These are phyloP conservation scores for Glarea lozoyensis DNA, from an alignment of 495 filamentous ascomycete species.

Conservation along the genomic window DNA sequence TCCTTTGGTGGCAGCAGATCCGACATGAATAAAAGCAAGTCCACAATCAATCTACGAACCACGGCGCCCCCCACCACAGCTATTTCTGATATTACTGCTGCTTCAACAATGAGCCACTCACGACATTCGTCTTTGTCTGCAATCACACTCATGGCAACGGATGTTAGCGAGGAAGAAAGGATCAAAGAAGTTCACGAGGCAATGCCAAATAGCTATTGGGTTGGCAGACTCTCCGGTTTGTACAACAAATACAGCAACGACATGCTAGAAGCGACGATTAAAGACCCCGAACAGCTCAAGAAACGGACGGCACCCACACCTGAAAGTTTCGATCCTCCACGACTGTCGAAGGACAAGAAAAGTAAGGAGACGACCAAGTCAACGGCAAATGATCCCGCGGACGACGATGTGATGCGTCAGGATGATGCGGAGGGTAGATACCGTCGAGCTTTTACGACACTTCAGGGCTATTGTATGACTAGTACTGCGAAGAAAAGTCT, in stretches of 20 bases:
- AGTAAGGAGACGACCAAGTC: not conserved
- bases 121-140: too few relatives aligned
- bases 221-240: not conserved
- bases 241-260: not conserved
- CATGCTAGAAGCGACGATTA: not conserved
- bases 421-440: conserved; percentile 32
- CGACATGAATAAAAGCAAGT: conserved; percentile 1
- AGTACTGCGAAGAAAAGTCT: conserved; percentile 40
- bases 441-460: conserved; percentile 36
- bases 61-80: conserved; percentile 2
- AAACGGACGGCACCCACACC: not conserved
- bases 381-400: not conserved
- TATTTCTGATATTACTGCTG: conserved; percentile 5
- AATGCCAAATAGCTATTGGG: not conserved
- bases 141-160: too few relatives aligned
- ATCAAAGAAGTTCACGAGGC: not conserved
- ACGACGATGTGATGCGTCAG: not conserved
- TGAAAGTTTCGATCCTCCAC: too few relatives aligned
- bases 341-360: too few relatives aligned
- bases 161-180: too few relatives aligned
- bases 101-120: not conserved
- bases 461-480: conserved; percentile 39
- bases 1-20: not conserved
- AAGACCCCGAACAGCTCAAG: not conserved
- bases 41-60: conserved; percentile 5